These are phyloP conservation scores for Eimeria tenella DNA, from an alignment of 169 alveolate genomes.

Conservation along the genomic window DNA sequence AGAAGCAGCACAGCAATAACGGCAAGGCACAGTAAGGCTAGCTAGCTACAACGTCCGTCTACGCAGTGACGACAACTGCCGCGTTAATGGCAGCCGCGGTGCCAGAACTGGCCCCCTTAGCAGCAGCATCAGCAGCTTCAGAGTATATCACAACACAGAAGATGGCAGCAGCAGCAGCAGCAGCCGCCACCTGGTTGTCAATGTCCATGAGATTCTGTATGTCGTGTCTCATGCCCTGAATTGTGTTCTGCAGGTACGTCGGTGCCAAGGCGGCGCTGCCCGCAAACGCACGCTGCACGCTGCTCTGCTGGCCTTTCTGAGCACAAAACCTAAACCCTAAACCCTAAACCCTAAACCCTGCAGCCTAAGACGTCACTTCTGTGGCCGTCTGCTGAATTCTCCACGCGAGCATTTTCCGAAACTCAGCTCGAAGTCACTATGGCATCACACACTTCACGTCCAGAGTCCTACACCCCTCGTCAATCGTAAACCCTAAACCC, in stretches of 20 bases:
- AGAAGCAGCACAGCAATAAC: background rate
- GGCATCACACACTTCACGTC: no score
- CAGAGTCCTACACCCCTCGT: no score
- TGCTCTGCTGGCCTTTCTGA: constrained; percentile 48
- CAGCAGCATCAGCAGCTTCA: constrained; percentile 37
- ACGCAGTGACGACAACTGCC: no score
- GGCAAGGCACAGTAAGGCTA: background rate
- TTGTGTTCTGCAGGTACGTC: constrained; percentile 24
- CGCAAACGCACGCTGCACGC: constrained; percentile 15
- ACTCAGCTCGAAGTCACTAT: no score
- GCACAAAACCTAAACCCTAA: background rate
- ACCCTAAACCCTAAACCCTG: constrained; percentile 2
- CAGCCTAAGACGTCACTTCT: background rate
- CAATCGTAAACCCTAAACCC: background rate
- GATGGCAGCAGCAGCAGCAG: background rate
- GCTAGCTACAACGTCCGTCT: no score
- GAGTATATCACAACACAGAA: background rate
- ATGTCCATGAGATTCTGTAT: constrained; percentile 36
- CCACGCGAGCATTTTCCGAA: no score
- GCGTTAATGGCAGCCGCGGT: background rate
- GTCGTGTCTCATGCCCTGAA: constrained; percentile 64
- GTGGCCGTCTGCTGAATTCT: no score
- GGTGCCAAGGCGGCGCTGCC: constrained; percentile 38
- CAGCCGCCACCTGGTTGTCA: constrained; percentile 1
- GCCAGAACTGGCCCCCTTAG: background rate